Conservation (phyloP, 108 stramenopile species). For the Stephanodiscus triporus region DNA sequence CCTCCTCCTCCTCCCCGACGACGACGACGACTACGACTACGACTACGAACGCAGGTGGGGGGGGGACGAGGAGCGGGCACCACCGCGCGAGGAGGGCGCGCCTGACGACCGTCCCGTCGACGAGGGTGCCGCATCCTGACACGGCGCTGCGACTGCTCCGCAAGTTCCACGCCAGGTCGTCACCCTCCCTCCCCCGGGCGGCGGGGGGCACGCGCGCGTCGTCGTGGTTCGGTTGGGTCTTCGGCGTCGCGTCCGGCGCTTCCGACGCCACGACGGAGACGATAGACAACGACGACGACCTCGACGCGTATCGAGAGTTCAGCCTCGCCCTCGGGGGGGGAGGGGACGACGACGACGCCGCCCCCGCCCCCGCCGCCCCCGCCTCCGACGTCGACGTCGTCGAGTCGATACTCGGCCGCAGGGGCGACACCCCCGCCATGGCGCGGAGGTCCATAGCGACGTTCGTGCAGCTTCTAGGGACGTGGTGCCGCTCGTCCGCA, state of each 20-base stretch:
- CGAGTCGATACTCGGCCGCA: constrained; percentile 54
- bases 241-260: constrained; percentile 10
- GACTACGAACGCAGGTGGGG: background rate
- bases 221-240: constrained; percentile 54
- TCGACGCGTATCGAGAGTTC: constrained; percentile 57
- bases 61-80: too few relatives aligned
- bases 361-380: background rate
- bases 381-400: constrained; percentile 39
- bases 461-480: constrained; percentile 59
- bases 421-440: constrained; percentile 60
- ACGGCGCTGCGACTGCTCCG: constrained; percentile 65
- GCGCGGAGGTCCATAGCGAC: constrained; percentile 57
- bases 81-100: too few relatives aligned
- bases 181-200: constrained; percentile 48
- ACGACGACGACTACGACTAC: too few relatives aligned
- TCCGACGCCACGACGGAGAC: constrained; percentile 13
- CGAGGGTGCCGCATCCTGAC: constrained; percentile 66
- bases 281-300: constrained; percentile 50
- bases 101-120: constrained; percentile 15
- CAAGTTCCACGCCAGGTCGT: constrained; percentile 72
- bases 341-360: constrained; percentile 23
- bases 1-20: background rate
- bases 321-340: constrained; percentile 42
- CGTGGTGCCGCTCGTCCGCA: constrained; percentile 71
- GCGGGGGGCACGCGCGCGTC: constrained; percentile 63